These are phyloP conservation scores for Lasiosphaeris hirsuta DNA, from an alignment of 495 filamentous ascomycete genomes.

Conservation along the genomic window DNA sequence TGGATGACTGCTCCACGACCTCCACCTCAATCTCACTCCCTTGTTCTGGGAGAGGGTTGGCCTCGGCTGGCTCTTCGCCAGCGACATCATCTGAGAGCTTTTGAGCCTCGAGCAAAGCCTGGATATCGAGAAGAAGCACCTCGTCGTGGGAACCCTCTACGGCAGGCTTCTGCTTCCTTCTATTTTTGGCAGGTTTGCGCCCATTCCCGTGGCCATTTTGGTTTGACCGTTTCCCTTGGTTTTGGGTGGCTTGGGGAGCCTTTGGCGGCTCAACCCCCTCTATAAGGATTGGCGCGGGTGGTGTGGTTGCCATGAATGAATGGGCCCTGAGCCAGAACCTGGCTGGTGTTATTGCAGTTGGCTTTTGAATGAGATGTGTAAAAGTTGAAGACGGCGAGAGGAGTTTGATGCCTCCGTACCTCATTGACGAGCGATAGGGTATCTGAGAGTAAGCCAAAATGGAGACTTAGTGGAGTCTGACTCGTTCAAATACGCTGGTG, in stretches of 20 bases:
- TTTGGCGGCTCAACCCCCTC: background rate
- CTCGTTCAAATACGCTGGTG: too few relatives aligned
- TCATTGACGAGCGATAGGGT: background rate
- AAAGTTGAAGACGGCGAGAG: background rate
- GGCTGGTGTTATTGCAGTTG: background rate
- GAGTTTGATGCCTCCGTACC: too few relatives aligned
- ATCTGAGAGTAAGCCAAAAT: too few relatives aligned
- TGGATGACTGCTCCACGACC: slow-evolving; percentile 76
- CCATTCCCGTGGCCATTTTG: background rate
- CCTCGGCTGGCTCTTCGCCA: slow-evolving; percentile 16
- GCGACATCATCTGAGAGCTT: slow-evolving; percentile 37
- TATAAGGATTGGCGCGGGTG: background rate
- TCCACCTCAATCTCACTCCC: slow-evolving; percentile 77
- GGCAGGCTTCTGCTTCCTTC: slow-evolving; percentile 22
- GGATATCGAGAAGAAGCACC: slow-evolving; percentile 69
- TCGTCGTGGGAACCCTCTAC: slow-evolving; percentile 60
- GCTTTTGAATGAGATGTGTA: background rate
- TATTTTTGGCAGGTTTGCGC: slow-evolving; percentile 20
- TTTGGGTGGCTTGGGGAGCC: background rate
- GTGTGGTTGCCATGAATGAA: background rate
- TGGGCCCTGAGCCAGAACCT: too few relatives aligned
- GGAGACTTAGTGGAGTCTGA: too few relatives aligned
- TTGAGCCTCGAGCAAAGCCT: slow-evolving; percentile 55
- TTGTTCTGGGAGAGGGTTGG: slow-evolving; percentile 54
- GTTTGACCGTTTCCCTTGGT: background rate